Percentiles rank a stretch among this genome's conserved stretches.
phyloP scores from a whole-genome alignment of 1,139 yeast species.

The Saccharomyces hybrid region DNA sequence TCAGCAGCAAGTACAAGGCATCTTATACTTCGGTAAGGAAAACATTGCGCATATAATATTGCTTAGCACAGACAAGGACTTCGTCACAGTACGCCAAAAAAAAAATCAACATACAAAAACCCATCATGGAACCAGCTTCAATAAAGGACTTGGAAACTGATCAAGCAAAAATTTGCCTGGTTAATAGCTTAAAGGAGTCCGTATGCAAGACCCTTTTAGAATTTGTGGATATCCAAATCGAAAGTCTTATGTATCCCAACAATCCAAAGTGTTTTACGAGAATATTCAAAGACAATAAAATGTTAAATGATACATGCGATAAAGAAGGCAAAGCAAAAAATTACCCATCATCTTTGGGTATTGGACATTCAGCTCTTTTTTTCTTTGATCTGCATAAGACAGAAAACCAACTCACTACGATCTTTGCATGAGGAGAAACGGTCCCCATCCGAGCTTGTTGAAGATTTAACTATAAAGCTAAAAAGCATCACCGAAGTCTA shows the following conservation, averaged over 20 bases:
- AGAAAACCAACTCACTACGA: neutral
- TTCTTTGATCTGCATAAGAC: neutral
- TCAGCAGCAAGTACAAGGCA: neutral
- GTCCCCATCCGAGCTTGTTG: neutral
- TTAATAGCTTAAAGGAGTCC: constrained; percentile 11
- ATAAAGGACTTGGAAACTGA: neutral
- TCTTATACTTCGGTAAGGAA: too few species aligned
- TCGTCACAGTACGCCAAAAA: neutral
- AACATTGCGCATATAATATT: too few species aligned
- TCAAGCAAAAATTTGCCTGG: neutral
- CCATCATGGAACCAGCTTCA: neutral
- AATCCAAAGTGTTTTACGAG: constrained; percentile 2
- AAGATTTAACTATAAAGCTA: neutral
- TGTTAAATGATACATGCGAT: neutral
- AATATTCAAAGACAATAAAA: neutral
- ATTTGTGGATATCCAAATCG: constrained; percentile 21
- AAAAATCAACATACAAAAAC: neutral
- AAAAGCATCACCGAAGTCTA: neutral
- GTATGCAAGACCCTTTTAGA: constrained; percentile 16
- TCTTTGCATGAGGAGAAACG: neutral
- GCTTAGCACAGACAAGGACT: neutral
- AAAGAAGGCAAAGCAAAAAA: neutral
- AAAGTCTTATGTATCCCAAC: constrained; percentile 24
- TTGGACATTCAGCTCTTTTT: neutral
- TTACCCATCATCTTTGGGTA: neutral